Conservation (phyloP, 108 stramenopile genomes). For the Asterionellopsis glacialis region DNA sequence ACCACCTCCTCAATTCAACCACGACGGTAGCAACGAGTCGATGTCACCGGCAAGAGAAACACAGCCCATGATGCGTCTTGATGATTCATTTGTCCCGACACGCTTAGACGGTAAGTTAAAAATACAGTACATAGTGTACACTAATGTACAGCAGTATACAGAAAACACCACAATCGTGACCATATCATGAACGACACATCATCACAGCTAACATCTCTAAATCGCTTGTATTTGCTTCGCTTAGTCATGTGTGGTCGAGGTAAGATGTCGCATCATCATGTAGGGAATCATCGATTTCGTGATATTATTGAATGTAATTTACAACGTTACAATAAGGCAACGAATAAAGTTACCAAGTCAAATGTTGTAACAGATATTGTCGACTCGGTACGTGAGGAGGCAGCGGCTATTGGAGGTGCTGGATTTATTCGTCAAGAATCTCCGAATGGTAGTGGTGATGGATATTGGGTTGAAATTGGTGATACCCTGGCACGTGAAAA, state of each 20-base stretch:
- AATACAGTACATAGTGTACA: too few relatives aligned
- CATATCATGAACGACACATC: too few relatives aligned
- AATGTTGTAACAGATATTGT: slow-evolving; percentile 21
- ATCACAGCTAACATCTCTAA: too few relatives aligned
- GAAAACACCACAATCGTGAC: too few relatives aligned
- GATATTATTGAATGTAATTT: slow-evolving; percentile 12
- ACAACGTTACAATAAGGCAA: slow-evolving; percentile 15
- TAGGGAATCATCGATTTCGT: slow-evolving; percentile 32
- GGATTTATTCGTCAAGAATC: slow-evolving; percentile 1
- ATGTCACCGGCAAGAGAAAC: too few relatives aligned
- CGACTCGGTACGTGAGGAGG: neutral
- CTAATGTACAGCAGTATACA: too few relatives aligned
- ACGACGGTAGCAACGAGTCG: too few relatives aligned
- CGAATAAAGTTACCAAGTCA: slow-evolving; percentile 13
- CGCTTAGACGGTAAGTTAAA: too few relatives aligned
- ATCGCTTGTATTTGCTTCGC: too few relatives aligned
- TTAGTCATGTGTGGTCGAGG: slow-evolving; percentile 39
- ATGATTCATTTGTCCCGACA: too few relatives aligned
- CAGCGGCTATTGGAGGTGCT: slow-evolving; percentile 8
- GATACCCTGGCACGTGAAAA: slow-evolving; percentile 21
- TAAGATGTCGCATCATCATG: slow-evolving; percentile 21
- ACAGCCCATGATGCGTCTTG: too few relatives aligned
- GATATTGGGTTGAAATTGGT: slow-evolving; percentile 16
- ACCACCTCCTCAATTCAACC: too few relatives aligned
- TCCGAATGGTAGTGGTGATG: neutral